Percentiles rank a stretch among this genome's conserved stretches.
Evolutionary conservation across 768 basidiomycete genomes (phyloP).

Genomic region (Coprinopsis sp.): DNA sequence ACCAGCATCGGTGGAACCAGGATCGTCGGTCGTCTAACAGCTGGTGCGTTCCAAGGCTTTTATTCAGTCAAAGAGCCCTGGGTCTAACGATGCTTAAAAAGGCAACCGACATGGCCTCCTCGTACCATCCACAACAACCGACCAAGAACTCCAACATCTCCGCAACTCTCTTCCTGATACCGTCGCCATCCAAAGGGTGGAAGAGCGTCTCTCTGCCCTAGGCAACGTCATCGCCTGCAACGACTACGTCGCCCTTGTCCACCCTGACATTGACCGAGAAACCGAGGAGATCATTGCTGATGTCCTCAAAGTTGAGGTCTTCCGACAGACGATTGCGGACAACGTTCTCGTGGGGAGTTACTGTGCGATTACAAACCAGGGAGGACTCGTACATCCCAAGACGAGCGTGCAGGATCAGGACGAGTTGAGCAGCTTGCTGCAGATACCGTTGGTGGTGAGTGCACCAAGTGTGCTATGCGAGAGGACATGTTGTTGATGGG

Average conservation of each 20-base stretch:
- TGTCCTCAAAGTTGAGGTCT: constrained; percentile 97
- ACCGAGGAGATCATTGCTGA: constrained; percentile 99
- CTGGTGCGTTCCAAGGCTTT: constrained; percentile 48
- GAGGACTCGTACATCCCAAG: constrained; percentile 95
- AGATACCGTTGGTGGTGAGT: constrained; percentile 91
- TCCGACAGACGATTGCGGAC: constrained; percentile 94
- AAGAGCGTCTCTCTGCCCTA: constrained; percentile 94
- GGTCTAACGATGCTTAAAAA: constrained; percentile 21
- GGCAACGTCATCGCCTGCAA: constrained; percentile 99
- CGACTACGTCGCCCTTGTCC: constrained; percentile 97
- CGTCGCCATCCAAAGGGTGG: constrained; percentile 93
- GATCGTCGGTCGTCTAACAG: constrained; percentile 88
- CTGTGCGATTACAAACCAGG: constrained; percentile 93
- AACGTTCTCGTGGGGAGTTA: constrained; percentile 97
- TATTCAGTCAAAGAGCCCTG: not conserved
- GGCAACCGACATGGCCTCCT: constrained; percentile 97
- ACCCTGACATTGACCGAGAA: constrained; percentile 96
- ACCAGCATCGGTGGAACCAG: constrained; percentile 93
- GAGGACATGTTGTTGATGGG: constrained; percentile 4
- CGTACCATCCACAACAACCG: constrained; percentile 92
- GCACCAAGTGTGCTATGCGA: not conserved
- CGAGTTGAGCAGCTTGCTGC: constrained; percentile 89
- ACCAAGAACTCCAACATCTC: constrained; percentile 97
- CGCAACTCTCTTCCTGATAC: constrained; percentile 90
- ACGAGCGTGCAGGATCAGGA: constrained; percentile 97